These are phyloP conservation scores for Apophysomyces elegans DNA, from an alignment of 371 early-diverging fungal genomes.

Conservation along the genomic window DNA sequence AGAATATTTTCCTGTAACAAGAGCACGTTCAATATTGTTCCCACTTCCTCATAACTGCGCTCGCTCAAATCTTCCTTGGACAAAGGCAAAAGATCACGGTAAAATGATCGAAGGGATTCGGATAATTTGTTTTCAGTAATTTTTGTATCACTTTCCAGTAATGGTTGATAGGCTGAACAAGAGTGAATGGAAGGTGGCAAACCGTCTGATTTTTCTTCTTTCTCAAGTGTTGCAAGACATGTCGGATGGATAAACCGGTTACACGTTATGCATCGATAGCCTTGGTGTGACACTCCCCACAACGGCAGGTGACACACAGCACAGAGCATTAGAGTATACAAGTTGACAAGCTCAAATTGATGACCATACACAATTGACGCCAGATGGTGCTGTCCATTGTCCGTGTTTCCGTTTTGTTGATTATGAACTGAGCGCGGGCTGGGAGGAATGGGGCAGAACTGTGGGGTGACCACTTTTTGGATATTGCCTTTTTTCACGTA, in stretches of 20 bases:
- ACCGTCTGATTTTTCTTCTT: conserved; percentile 15
- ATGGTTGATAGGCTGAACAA: conserved; percentile 34
- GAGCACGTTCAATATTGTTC: conserved; percentile 35
- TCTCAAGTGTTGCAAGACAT: conserved; percentile 36
- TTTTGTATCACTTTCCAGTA: conserved; percentile 37
- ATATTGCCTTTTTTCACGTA: conserved; percentile 51
- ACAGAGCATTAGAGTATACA: conserved; percentile 59
- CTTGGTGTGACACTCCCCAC: conserved; percentile 63
- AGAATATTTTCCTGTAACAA: conserved; percentile 47
- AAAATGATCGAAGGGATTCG: conserved; percentile 22
- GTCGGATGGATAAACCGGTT: conserved; percentile 55
- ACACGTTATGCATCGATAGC: conserved; percentile 56
- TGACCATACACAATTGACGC: conserved; percentile 40
- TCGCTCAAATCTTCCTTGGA: conserved; percentile 23
- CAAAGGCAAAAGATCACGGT: conserved; percentile 31
- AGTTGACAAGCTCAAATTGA: conserved; percentile 56
- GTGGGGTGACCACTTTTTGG: conserved; percentile 52
- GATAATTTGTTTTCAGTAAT: conserved; percentile 25
- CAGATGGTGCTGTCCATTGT: background rate
- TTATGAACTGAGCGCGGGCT: conserved; percentile 25
- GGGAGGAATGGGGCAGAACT: conserved; percentile 39
- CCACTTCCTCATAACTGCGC: conserved; percentile 44
- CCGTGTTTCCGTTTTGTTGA: background rate
- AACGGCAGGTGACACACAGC: conserved; percentile 55
- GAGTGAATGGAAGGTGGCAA: conserved; percentile 19